Percentiles rank a stretch among this genome's conserved stretches.
Conservation (phyloP, 208 protist genomes). For the Acanthamoeba lenticulata region DNA sequence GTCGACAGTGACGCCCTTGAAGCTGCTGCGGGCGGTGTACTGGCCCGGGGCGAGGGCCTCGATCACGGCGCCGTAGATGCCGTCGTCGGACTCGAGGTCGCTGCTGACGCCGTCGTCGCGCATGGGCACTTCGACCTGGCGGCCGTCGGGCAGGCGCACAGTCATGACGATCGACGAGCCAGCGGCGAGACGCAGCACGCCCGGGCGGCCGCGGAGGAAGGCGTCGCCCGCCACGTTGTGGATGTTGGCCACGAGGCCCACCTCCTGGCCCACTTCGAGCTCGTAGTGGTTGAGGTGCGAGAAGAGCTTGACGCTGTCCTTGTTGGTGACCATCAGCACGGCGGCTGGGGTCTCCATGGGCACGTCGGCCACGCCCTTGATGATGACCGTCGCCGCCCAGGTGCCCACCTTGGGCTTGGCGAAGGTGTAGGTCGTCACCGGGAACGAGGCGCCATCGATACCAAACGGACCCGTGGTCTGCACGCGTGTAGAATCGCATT, state of each 20-base stretch:
- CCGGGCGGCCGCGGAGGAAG: neutral
- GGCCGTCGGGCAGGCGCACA: neutral
- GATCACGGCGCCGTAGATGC: slow-evolving; percentile 69
- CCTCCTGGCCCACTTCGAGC: slow-evolving; percentile 20
- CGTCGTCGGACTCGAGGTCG: slow-evolving; percentile 69
- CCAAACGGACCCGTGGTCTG: slow-evolving; percentile 29
- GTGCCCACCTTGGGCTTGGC: neutral
- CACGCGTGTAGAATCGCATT: too few relatives aligned
- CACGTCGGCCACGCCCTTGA: slow-evolving; percentile 3
- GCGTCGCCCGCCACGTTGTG: neutral
- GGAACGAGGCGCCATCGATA: slow-evolving; percentile 13
- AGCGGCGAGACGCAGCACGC: neutral
- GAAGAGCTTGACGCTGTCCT: neutral
- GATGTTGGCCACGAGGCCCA: slow-evolving; percentile 54
- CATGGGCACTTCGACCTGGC: slow-evolving; percentile 61
- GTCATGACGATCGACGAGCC: neutral
- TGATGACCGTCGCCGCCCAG: neutral
- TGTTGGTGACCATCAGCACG: slow-evolving; percentile 46
- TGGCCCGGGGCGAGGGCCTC: slow-evolving; percentile 61
- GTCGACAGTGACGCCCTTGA: neutral
- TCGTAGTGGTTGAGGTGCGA: slow-evolving; percentile 61
- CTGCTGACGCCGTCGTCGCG: slow-evolving; percentile 74
- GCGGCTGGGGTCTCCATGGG: neutral
- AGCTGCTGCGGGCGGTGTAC: slow-evolving; percentile 40
- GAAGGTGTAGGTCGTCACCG: slow-evolving; percentile 36